These are phyloP conservation scores for Fusarium xyrophilum DNA, from an alignment of 2,329 filamentous ascomycete species.

Conservation along the genomic window DNA sequence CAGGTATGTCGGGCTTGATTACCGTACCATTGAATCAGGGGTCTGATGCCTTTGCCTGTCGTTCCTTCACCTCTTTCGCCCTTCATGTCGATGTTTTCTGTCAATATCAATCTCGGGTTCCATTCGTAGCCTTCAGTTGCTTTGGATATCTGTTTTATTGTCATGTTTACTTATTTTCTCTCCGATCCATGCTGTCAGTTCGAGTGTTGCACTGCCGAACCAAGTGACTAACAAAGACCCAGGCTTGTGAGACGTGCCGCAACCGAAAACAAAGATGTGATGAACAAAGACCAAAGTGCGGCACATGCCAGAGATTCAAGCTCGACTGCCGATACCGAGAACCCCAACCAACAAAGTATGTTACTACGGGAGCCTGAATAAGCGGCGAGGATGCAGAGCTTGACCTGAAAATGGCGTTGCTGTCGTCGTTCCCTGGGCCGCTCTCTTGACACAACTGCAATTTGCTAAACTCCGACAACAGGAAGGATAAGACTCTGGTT, in stretches of 20 bases:
- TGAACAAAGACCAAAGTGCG: slow-evolving; percentile 67
- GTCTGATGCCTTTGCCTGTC: background rate
- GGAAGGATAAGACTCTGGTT: slow-evolving; percentile 68
- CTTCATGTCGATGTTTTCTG: background rate
- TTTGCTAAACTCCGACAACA: slow-evolving; percentile 42
- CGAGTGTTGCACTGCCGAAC: background rate
- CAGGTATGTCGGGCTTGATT: slow-evolving; percentile 42
- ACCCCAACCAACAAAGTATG: slow-evolving; percentile 68
- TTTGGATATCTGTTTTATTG: background rate
- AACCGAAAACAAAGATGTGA: slow-evolving; percentile 70
- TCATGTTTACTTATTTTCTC: background rate
- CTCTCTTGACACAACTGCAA: background rate
- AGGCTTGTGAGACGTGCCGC: slow-evolving; percentile 67
- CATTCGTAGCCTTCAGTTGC: background rate
- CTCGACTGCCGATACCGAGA: slow-evolving; percentile 67
- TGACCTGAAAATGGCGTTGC: slow-evolving; percentile 2
- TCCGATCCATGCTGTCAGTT: no score
- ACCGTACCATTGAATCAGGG: background rate
- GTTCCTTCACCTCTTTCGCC: background rate
- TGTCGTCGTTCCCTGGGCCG: slow-evolving; percentile 11
- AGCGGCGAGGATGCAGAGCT: slow-evolving; percentile 13
- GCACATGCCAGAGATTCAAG: slow-evolving; percentile 63
- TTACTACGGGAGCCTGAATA: slow-evolving; percentile 26
- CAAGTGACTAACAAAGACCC: slow-evolving; percentile 14
- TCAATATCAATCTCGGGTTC: background rate